Base-by-base conservation (phyloP, 495 filamentous ascomycete genomes). In the Neurospora cerealis region DNA sequence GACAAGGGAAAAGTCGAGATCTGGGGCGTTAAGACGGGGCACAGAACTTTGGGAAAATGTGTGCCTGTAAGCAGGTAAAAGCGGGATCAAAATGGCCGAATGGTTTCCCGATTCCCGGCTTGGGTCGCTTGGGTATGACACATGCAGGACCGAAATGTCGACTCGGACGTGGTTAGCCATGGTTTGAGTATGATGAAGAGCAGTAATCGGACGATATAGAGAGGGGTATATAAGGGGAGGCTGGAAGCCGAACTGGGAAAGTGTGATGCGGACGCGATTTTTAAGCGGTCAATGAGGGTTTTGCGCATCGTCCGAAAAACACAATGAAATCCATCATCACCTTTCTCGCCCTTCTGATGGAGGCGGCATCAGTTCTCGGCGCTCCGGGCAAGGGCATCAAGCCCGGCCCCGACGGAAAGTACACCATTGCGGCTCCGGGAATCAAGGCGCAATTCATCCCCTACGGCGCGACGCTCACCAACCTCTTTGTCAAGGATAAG, bases 371-470 rank as follows among this genome's bases (percentile, higher is more conserved):
- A 21, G 60, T 74, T 15, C 74, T 70, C 32, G 48, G 73, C 17
- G 70, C 28, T 66, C 15, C 54, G 6, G 54, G 54, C 54, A 66
- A 75, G 60, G 73, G n/a, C 2, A 54, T 75, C n/a, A 39, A 69
- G 0, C 84, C 84, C 3, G 83, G 74, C 11, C 42, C 78, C 17
- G 82, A 84, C 71, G 83, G 84, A 36, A 80, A 78, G 70, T 85
- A 88, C 75, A 88, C 86, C 44, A 83, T 88, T 73, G 80, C 80
- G 28, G 84, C 87, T n/a, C 74, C 78, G 28, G 84, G 83, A 10
- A 87, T 88, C 79, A 84, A 80, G 75, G 87, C 87, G n/a, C 83
- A 87, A 84, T 89, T 89, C 77, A 87, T 88, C 72, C 81, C 86
- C 21, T 88, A 87, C 78, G 86, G 85, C 60, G 87, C 87, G 42